phyloP scores from a whole-genome alignment of 495 filamentous ascomycete species.

The Penicillium egyptiacum region DNA sequence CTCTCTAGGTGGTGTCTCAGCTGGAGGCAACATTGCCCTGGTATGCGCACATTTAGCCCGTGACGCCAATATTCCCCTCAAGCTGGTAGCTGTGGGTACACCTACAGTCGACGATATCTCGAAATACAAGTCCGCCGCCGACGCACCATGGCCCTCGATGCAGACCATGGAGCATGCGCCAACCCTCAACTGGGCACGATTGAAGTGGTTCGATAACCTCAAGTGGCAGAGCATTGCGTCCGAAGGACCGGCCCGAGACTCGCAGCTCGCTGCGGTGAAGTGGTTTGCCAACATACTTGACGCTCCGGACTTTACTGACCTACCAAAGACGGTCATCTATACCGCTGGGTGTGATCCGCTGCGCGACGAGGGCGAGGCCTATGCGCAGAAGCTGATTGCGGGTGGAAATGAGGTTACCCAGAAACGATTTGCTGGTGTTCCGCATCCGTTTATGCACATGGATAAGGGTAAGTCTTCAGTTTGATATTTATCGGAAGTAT shows the following conservation, averaged over 20 bases:
- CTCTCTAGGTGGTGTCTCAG: conserved; percentile 52
- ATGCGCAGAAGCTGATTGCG: conserved; percentile 46
- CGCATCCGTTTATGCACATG: conserved; percentile 53
- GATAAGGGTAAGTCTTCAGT: conserved; percentile 24
- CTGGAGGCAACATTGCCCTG: conserved; percentile 47
- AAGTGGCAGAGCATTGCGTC: conserved; percentile 28
- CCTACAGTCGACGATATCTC: conserved; percentile 43
- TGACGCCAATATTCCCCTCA: conserved; percentile 45
- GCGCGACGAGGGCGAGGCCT: conserved; percentile 54
- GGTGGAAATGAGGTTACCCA: conserved; percentile 47
- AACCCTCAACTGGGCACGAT: conserved; percentile 47
- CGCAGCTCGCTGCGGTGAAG: conserved; percentile 20
- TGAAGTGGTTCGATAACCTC: conserved; percentile 47
- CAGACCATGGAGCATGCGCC: conserved; percentile 44
- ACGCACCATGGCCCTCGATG: conserved; percentile 49
- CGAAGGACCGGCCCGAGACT: conserved; percentile 2
- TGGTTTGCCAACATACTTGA: conserved; percentile 37
- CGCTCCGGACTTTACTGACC: conserved; percentile 40
- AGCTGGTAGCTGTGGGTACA: conserved; percentile 39
- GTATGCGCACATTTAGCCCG: conserved; percentile 51
- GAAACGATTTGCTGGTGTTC: conserved; percentile 47
- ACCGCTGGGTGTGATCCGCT: conserved; percentile 52
- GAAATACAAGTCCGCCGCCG: conserved; percentile 36
- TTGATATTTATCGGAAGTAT: no score
- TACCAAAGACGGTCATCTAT: conserved; percentile 49